Base-by-base conservation (phyloP, 2,329 filamentous ascomycete species). In the Aureobasidium lini region DNA sequence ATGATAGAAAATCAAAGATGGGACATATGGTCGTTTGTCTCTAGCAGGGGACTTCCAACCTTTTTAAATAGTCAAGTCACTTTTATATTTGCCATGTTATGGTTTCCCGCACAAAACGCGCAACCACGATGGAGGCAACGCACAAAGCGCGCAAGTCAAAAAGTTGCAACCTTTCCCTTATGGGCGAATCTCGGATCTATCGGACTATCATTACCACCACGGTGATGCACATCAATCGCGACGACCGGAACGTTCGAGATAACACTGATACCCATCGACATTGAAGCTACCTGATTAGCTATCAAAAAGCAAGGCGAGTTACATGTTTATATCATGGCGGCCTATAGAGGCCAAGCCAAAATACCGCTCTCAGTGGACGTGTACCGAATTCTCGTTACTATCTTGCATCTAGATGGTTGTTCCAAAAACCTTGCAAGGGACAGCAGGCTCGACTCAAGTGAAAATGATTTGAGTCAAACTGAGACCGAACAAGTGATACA, bases 51-150 rank as follows among this genome's bases (percentile, higher is more conserved):
- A 9, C 8, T 8, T 28, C 18, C 18, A 29, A 39, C 34, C 48
- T 39, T 50, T 1, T 50, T 39, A 39, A 29, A 39, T 50, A 29
- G 9, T 16, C 6, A 29, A n/a, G 3, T 13, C 6, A 39, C 18
- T 10, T 15, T 4, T 7, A n/a, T 1, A 8, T 39, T n/a, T 11
- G 18, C 34, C 34, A 50, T 50, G 47, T 50, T 16, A 39, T 50
- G 47, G 48, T 49, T 39, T 16, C 4, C 18, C 32, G 48, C 48
- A 50, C 48, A 50, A 50, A 50, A 50, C 48, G 48, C 48, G 48
- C 48, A 50, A n/a, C n/a, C 10, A 29, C 5, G 46, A n/a, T 16
- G 31, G 46, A 50, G 34, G 18, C 23, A 10, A 37, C 48, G 48
- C 48, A 50, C 48, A 50, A 39, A 39, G 6, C 37, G 48, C 34